Conservation (phyloP, 2,329 filamentous ascomycete genomes). For the Cytospora paraplurivora region DNA sequence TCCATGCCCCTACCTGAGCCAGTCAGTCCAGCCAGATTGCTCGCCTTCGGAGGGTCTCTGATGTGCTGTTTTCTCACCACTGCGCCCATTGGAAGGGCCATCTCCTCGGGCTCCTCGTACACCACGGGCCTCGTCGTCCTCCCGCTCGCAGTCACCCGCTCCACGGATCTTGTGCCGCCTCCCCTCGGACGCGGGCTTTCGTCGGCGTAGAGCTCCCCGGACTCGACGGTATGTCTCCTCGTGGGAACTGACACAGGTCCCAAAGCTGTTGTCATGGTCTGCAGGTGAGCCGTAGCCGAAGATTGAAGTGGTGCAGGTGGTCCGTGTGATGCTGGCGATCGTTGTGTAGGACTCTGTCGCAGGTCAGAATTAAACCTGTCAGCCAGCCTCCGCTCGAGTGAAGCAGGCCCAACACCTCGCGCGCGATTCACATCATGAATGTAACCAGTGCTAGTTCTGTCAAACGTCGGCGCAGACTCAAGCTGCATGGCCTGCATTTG, state of each 20-base stretch:
- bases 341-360: constrained; percentile 38
- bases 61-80: constrained; percentile 33
- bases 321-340: constrained; percentile 25
- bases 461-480: constrained; percentile 36
- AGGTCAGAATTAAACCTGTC: constrained; percentile 51
- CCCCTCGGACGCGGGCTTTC: constrained; percentile 36
- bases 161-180: constrained; percentile 27
- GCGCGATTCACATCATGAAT: constrained; percentile 47
- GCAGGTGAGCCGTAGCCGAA: constrained; percentile 37
- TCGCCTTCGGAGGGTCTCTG: constrained; percentile 39
- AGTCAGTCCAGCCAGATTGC: constrained; percentile 51
- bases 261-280: constrained; percentile 41
- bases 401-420: constrained; percentile 45
- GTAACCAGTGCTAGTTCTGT: constrained; percentile 45
- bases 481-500: constrained; percentile 13
- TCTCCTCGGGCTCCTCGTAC: constrained; percentile 39
- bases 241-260: constrained; percentile 37
- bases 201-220: constrained; percentile 42
- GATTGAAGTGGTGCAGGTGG: constrained; percentile 35
- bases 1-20: constrained; percentile 49
- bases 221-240: constrained; percentile 46
- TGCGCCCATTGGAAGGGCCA: constrained; percentile 34
- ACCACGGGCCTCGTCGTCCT: constrained; percentile 27
- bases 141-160: constrained; percentile 30
- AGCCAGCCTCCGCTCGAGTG: constrained; percentile 53